Evolutionary conservation across 495 filamentous ascomycete species (phyloP).

Genomic region (Penicillium alfredii): DNA sequence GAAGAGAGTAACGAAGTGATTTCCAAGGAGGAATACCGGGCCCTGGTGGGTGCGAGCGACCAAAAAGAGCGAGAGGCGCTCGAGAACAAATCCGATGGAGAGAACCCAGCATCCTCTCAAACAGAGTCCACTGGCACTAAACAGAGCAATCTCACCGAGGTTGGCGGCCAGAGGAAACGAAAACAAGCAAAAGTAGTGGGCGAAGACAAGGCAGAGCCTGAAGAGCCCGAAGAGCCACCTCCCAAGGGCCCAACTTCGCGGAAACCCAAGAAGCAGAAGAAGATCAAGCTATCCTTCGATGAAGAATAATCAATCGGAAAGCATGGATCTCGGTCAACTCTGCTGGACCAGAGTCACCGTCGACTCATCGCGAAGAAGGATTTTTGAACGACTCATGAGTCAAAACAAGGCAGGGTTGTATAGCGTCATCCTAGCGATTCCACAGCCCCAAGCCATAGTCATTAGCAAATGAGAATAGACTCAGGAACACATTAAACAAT

Average conservation of each 20-base stretch:
- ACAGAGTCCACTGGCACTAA: conserved; percentile 19
- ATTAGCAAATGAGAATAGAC: too few relatives aligned
- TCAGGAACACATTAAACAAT: too few relatives aligned
- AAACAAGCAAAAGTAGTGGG: conserved; percentile 41
- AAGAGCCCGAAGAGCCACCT: conserved; percentile 17
- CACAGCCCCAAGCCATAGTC: too few relatives aligned
- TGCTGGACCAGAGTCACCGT: too few relatives aligned
- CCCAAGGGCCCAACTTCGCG: conserved; percentile 21
- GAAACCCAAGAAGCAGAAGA: conserved; percentile 43
- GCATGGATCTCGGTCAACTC: not conserved
- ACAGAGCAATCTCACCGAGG: conserved; percentile 36
- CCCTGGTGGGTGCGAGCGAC: conserved; percentile 25
- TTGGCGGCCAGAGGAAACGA: conserved; percentile 39
- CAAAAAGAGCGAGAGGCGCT: conserved; percentile 9
- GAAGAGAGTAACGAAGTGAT: conserved; percentile 45
- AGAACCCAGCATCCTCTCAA: conserved; percentile 12
- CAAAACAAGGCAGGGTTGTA: conserved; percentile 5
- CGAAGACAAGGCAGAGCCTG: conserved; percentile 23
- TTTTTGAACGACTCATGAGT: conserved; percentile 14
- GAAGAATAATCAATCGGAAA: conserved; percentile 20
- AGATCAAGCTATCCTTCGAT: conserved; percentile 44
- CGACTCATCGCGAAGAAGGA: too few relatives aligned
- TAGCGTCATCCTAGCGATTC: too few relatives aligned
- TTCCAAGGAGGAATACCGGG: conserved; percentile 44
- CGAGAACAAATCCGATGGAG: conserved; percentile 5